Evolutionary conservation across 176 grass and related monocot genomes (phyloP).

Genomic region (Oryza meridionalis): DNA sequence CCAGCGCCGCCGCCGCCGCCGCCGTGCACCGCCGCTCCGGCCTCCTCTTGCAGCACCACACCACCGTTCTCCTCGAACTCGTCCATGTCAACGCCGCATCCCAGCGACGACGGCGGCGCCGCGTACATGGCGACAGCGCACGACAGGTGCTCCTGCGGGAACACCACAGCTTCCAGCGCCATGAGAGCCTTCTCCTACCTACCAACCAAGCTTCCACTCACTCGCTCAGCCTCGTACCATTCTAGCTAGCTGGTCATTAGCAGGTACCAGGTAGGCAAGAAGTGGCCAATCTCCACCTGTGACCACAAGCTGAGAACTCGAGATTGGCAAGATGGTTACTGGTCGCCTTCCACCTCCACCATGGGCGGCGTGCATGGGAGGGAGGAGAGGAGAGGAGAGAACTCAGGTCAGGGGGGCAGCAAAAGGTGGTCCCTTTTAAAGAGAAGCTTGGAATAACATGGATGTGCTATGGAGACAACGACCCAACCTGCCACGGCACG

Average conservation of each 20-base stretch:
- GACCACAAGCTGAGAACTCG: neutral
- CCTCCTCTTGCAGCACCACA: conserved; percentile 42
- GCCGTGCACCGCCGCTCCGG: neutral
- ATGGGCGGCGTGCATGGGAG: conserved; percentile 3
- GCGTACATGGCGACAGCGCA: neutral
- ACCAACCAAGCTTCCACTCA: neutral
- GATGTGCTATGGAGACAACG: conserved; percentile 22
- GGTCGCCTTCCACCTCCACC: neutral
- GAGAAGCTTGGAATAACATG: conserved; percentile 2
- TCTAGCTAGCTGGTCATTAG: neutral
- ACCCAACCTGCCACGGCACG: conserved; percentile 8
- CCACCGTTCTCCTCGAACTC: conserved; percentile 50
- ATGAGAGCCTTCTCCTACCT: neutral
- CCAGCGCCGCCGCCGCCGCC: neutral
- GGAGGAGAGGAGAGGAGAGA: neutral
- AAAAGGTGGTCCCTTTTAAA: conserved; percentile 26
- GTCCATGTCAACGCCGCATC: conserved; percentile 39
- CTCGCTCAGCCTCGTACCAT: neutral
- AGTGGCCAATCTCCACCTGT: neutral
- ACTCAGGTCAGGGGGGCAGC: neutral
- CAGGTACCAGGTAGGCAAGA: conserved; percentile 18
- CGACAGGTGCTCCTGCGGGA: conserved; percentile 34
- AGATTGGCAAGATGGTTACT: neutral
- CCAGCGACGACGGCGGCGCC: conserved; percentile 7
- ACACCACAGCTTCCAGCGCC: conserved; percentile 53